Conservation (phyloP, 2,329 filamentous ascomycete species). For the Rutstroemia sp. region DNA sequence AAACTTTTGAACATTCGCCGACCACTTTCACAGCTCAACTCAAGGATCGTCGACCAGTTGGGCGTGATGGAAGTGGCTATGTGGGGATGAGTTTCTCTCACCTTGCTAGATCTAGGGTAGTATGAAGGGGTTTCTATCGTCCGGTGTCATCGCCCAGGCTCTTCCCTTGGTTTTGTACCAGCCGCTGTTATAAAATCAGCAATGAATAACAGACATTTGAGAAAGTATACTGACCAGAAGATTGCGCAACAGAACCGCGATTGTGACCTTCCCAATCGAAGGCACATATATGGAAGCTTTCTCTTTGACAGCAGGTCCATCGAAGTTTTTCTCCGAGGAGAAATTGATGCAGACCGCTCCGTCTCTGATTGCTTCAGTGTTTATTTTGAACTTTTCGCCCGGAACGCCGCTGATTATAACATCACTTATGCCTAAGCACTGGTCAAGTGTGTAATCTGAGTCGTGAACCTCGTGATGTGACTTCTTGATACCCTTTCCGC, state of each 20-base stretch:
- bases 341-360: constrained; percentile 99
- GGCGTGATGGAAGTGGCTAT: too few species aligned
- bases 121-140: background rate
- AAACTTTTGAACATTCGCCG: background rate
- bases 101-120: background rate
- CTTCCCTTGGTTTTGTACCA: constrained; percentile 7
- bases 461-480: constrained; percentile 71
- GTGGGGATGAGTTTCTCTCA: background rate
- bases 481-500: constrained; percentile 80
- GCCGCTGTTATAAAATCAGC: background rate
- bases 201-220: background rate
- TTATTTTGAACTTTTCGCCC: constrained; percentile 81
- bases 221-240: constrained; percentile 43
- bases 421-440: constrained; percentile 82
- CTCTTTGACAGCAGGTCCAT: constrained; percentile 76
- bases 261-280: constrained; percentile 95
- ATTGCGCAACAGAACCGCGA: constrained; percentile 83
- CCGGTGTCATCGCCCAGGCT: background rate
- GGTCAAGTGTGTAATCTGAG: constrained; percentile 73
- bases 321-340: constrained; percentile 91
- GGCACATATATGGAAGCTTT: constrained; percentile 96
- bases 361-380: constrained; percentile 72
- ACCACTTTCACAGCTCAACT: too few species aligned
- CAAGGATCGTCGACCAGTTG: too few species aligned
- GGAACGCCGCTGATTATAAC: constrained; percentile 94